Evolutionary conservation across 2,329 filamentous ascomycete species (phyloP).

Genomic region (Colletotrichum horii): DNA sequence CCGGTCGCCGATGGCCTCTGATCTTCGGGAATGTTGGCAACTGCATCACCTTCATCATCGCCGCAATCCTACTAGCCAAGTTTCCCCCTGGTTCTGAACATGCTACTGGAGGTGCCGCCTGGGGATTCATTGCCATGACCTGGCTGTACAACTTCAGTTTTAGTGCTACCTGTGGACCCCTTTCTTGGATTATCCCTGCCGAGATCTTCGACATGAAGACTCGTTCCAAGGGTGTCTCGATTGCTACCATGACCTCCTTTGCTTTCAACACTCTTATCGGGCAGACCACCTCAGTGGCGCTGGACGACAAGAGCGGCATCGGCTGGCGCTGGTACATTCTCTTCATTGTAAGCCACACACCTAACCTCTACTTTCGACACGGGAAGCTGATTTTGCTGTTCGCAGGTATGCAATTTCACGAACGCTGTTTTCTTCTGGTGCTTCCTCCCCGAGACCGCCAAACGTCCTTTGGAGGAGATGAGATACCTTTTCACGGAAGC

Average conservation of each 20-base stretch:
- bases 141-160: slow-evolving; percentile 85
- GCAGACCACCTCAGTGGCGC: slow-evolving; percentile 66
- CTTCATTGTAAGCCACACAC: slow-evolving; percentile 37
- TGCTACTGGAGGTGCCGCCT: slow-evolving; percentile 52
- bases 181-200: slow-evolving; percentile 66
- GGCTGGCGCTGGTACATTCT: slow-evolving; percentile 54
- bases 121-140: slow-evolving; percentile 76
- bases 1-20: slow-evolving; percentile 74
- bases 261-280: slow-evolving; percentile 81
- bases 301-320: slow-evolving; percentile 43
- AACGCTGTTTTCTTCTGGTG: slow-evolving; percentile 61
- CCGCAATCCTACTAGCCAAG: slow-evolving; percentile 53
- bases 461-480: slow-evolving; percentile 71
- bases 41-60: slow-evolving; percentile 74
- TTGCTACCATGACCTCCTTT: slow-evolving; percentile 75
- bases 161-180: slow-evolving; percentile 71
- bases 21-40: slow-evolving; percentile 77
- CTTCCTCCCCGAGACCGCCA: slow-evolving; percentile 69
- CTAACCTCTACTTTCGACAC: neutral
- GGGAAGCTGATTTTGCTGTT: neutral
- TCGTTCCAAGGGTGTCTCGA: slow-evolving; percentile 74
- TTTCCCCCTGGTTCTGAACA: slow-evolving; percentile 64
- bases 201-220: slow-evolving; percentile 82
- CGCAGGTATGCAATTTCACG: slow-evolving; percentile 64
- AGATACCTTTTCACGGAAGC: slow-evolving; percentile 70